These are phyloP conservation scores for Acanthamoeba sp. DNA, from an alignment of 208 protist genomes.

Conservation along the genomic window DNA sequence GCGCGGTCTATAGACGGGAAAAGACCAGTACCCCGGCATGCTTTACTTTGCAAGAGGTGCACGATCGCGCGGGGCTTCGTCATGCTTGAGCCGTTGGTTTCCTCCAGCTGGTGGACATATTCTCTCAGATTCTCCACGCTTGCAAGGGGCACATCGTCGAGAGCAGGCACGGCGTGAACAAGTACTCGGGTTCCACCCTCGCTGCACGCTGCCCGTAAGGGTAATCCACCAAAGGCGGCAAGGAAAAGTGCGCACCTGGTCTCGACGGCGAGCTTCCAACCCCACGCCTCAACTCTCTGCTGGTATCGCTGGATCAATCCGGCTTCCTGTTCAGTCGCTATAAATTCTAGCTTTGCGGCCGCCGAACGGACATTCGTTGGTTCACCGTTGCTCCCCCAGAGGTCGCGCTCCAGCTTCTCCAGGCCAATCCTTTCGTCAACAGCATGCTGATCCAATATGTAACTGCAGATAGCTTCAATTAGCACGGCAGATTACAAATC, in stretches of 20 bases:
- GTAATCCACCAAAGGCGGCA: neutral
- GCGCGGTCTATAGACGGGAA: neutral
- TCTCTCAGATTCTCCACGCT: neutral
- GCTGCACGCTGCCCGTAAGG: neutral
- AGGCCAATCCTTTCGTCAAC: constrained; percentile 60
- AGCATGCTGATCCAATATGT: constrained; percentile 59
- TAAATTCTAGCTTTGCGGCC: neutral
- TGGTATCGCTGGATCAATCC: neutral
- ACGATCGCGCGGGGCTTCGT: constrained; percentile 42
- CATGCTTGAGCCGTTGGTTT: neutral
- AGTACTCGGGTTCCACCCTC: neutral
- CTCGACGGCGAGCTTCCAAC: neutral
- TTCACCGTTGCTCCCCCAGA: neutral
- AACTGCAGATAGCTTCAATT: neutral
- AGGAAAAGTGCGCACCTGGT: neutral
- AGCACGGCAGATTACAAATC: neutral
- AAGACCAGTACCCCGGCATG: constrained; percentile 30
- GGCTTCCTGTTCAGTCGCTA: neutral
- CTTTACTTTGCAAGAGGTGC: constrained; percentile 43
- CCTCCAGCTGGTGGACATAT: constrained; percentile 13
- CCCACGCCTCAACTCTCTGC: neutral
- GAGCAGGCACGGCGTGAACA: neutral
- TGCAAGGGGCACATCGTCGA: neutral
- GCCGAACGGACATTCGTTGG: neutral
- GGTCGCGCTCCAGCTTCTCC: neutral